phyloP scores from a whole-genome alignment of 441 rosid genomes.

The Euphorbia schlechtendalii region DNA sequence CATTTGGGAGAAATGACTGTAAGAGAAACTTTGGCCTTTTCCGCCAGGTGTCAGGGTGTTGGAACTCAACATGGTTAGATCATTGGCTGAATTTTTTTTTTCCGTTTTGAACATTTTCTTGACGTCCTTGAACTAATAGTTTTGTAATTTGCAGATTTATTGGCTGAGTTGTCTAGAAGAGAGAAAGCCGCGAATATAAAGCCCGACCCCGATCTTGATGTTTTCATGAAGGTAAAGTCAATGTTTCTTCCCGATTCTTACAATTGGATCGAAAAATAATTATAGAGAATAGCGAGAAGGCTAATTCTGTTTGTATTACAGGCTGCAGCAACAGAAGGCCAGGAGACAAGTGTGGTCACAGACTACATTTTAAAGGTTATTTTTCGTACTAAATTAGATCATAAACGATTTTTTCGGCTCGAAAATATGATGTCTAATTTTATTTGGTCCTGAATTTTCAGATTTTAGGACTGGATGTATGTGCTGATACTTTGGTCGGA shows the following conservation, averaged over 20 bases:
- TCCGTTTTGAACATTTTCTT: neutral
- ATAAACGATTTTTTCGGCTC: neutral
- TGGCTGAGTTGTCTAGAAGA: slow-evolving; percentile 19
- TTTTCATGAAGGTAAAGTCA: slow-evolving; percentile 19
- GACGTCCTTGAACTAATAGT: neutral
- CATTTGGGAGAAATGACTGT: slow-evolving; percentile 25
- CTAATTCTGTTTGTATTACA: slow-evolving; percentile 12
- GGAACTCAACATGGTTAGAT: slow-evolving; percentile 18
- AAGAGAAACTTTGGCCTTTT: slow-evolving; percentile 23
- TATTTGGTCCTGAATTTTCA: slow-evolving; percentile 14
- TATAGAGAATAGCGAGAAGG: neutral
- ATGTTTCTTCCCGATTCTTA: too few relatives aligned
- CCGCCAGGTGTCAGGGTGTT: slow-evolving; percentile 21
- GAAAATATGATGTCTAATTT: neutral
- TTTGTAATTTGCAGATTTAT: slow-evolving; percentile 12
- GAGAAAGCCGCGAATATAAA: slow-evolving; percentile 21
- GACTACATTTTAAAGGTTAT: slow-evolving; percentile 51
- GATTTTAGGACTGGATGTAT: slow-evolving; percentile 67
- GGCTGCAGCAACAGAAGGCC: slow-evolving; percentile 40
- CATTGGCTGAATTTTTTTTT: neutral
- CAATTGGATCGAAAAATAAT: neutral
- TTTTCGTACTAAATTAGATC: too few relatives aligned
- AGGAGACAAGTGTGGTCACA: slow-evolving; percentile 49
- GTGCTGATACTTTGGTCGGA: slow-evolving; percentile 74
- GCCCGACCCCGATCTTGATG: slow-evolving; percentile 22